Conservation (phyloP, 192 early-diverging fungal species). For the Fimicolochytrium jonesii region DNA sequence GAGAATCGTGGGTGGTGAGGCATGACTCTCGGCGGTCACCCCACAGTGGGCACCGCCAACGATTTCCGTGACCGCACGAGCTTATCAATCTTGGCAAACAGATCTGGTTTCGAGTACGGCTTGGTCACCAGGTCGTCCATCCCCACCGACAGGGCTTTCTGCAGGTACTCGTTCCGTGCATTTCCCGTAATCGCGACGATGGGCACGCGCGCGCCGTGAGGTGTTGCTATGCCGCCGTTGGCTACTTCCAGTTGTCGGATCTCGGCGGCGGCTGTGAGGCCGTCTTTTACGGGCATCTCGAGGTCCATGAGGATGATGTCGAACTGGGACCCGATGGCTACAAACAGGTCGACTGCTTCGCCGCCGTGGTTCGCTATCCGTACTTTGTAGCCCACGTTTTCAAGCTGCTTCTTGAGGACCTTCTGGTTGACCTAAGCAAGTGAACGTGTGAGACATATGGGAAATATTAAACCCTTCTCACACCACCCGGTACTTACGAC, state of each 20-base stretch:
- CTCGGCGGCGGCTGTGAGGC: slow-evolving; percentile 11
- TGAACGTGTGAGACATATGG: slow-evolving; percentile 47
- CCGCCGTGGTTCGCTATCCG: slow-evolving; percentile 51
- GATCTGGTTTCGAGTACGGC: slow-evolving; percentile 10
- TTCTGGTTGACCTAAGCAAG: slow-evolving; percentile 54
- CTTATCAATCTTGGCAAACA: slow-evolving; percentile 6
- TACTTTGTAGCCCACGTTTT: slow-evolving; percentile 45
- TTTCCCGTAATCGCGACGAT: slow-evolving; percentile 60
- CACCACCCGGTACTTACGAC: neutral
- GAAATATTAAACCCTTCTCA: slow-evolving; percentile 6
- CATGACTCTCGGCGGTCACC: too few relatives aligned
- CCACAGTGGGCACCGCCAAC: too few relatives aligned
- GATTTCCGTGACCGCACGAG: neutral
- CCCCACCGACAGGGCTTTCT: slow-evolving; percentile 39
- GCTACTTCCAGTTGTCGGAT: slow-evolving; percentile 9
- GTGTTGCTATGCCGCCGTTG: slow-evolving; percentile 27
- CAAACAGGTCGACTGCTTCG: slow-evolving; percentile 33
- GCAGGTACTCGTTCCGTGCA: slow-evolving; percentile 44
- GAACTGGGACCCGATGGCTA: neutral
- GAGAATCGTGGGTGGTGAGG: too few relatives aligned
- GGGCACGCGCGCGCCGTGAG: slow-evolving; percentile 33
- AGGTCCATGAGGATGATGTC: slow-evolving; percentile 43
- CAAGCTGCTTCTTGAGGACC: slow-evolving; percentile 53
- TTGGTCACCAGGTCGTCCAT: slow-evolving; percentile 27
- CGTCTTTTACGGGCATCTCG: slow-evolving; percentile 61